Evolutionary conservation across 2,329 filamentous ascomycete species (phyloP), one percentile per base, ranked within the genome.

Genomic region (Fusarium graminum): DNA sequence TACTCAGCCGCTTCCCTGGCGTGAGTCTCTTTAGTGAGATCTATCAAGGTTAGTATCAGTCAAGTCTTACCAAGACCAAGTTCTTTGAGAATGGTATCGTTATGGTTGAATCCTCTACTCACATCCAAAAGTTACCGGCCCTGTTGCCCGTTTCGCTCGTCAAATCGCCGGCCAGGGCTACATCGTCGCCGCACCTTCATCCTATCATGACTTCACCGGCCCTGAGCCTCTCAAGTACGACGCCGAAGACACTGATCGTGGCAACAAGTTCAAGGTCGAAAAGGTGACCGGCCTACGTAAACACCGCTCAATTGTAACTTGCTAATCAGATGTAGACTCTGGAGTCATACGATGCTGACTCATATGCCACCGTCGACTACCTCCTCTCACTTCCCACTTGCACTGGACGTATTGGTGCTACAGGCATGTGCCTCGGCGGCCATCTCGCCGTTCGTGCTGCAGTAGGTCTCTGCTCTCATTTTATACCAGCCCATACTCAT

Each of bases 131-230:
- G 94, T 97, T 17, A 97, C 94, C 59, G 94, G 94, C 3, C 94
- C 94, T 3, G 94, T 97, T 26, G 86, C 90, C 61, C 89, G 94
- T 52, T 97, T 97, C 74, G 93, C 92, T 50, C 89, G 94, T 61
- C 93, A 97, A 77, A 97, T 97, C 72, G 92, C 93, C 38, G 91
- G 92, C 4, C 92, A 97, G 68, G 94, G 94, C 73, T 97, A 96
- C 82, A 96, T 97, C 70, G 93, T 94, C 68, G 94, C 92, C 11
- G 93, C 93, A 0, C 93, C 93, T 1, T 95, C 92, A 34, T 94
- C 90, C 30, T 97, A 97, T 79, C 94, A 97, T 76, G 94, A 97
- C 78, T 97, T 97, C 80, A 92, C 89, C 2, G 91, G 91, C 6
- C 92, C 93, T 0, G 92, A 94, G 73, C 83, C 94, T 12, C 83